A percentile compares a stretch with the other conserved stretches of the same genome.
phyloP scores from a whole-genome alignment of 176 grass and related monocot species.

The Carex myosuroides region DNA sequence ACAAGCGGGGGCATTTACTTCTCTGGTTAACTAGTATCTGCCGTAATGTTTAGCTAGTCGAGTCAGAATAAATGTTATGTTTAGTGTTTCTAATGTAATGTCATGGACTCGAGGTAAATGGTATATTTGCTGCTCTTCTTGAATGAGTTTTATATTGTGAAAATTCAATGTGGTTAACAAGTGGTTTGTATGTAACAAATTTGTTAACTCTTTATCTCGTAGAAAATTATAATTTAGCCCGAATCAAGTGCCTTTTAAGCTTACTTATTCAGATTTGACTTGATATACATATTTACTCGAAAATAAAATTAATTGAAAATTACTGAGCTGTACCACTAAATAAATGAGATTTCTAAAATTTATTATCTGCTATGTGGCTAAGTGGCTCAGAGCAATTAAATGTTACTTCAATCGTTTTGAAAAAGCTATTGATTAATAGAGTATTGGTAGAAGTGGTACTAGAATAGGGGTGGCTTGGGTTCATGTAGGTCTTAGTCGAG shows the following conservation, averaged over 20 bases:
- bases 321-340: background rate
- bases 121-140: background rate
- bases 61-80: slow-evolving; percentile 9
- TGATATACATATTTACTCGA: background rate
- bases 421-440: background rate
- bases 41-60: background rate
- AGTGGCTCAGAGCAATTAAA: background rate
- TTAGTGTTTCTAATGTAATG: background rate
- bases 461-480: background rate
- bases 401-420: background rate
- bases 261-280: background rate
- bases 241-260: background rate
- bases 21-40: background rate
- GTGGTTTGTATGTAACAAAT: background rate
- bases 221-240: background rate
- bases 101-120: background rate
- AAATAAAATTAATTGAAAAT: no score
- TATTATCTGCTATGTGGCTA: background rate
- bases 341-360: background rate
- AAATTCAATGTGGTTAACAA: background rate
- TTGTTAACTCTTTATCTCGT: background rate
- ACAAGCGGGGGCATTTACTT: background rate
- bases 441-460: no score
- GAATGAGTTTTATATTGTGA: background rate
- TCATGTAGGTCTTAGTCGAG: no score